phyloP scores from a whole-genome alignment of 2,329 filamentous ascomycete genomes.

The Venturia pyrina region DNA sequence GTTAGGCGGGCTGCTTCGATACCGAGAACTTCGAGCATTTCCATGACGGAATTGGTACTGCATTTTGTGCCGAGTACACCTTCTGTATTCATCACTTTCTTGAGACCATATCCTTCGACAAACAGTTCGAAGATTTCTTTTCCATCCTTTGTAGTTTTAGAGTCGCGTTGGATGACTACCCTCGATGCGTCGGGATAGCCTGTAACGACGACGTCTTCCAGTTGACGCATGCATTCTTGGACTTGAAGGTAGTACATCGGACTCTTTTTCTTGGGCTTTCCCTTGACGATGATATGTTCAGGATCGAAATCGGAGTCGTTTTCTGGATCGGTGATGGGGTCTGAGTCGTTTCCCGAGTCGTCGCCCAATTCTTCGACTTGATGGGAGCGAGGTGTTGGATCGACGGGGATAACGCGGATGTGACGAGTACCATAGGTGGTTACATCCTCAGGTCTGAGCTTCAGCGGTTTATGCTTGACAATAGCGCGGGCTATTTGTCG shows the following conservation, averaged over 20 bases:
- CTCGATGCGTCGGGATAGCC: slow-evolving; percentile 79
- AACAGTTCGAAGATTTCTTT: slow-evolving; percentile 40
- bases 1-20: slow-evolving; percentile 89
- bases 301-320: slow-evolving; percentile 7
- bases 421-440: slow-evolving; percentile 31
- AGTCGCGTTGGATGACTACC: slow-evolving; percentile 78
- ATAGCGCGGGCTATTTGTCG: slow-evolving; percentile 69
- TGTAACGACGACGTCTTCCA: slow-evolving; percentile 77
- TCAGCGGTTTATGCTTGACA: slow-evolving; percentile 70
- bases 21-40: slow-evolving; percentile 75
- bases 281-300: slow-evolving; percentile 22
- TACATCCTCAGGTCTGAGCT: slow-evolving; percentile 56
- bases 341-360: slow-evolving; percentile 10
- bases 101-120: slow-evolving; percentile 90
- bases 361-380: slow-evolving; percentile 25
- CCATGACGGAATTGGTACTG: slow-evolving; percentile 80
- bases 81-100: slow-evolving; percentile 83
- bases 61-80: slow-evolving; percentile 72
- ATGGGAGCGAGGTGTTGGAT: slow-evolving; percentile 31
- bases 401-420: slow-evolving; percentile 64
- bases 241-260: slow-evolving; percentile 66
- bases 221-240: slow-evolving; percentile 70
- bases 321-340: slow-evolving; percentile 17
- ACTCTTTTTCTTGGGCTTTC: slow-evolving; percentile 37
- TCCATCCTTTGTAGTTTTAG: slow-evolving; percentile 42